Percentiles rank a stretch among this genome's conserved stretches.
phyloP scores from a whole-genome alignment of 208 protist genomes.

The Kentomonas sorsogonicus region DNA sequence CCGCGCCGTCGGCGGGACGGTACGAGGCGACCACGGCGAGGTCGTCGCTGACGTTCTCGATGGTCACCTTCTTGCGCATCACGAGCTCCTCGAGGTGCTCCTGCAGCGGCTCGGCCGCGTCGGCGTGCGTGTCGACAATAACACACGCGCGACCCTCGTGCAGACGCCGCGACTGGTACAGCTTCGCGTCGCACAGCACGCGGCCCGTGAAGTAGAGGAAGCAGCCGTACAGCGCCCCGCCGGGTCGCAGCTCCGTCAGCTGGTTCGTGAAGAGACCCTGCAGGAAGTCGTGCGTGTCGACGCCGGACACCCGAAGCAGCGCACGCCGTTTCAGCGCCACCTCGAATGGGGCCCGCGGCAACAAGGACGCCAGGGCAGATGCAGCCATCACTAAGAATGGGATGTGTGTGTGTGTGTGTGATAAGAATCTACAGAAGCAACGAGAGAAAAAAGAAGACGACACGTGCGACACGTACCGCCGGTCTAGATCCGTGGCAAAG shows the following conservation, averaged over 20 bases:
- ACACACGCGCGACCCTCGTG: conserved; percentile 34
- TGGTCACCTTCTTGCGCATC: conserved; percentile 69
- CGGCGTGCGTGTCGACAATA: conserved; percentile 58
- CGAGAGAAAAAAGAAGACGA: too few species aligned
- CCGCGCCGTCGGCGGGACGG: neutral
- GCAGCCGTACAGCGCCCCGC: conserved; percentile 67
- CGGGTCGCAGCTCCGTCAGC: conserved; percentile 40
- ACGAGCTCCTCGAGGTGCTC: conserved; percentile 73
- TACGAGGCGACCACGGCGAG: conserved; percentile 42
- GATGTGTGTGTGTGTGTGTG: too few species aligned
- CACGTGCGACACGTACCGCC: too few species aligned
- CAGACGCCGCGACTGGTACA: conserved; percentile 41
- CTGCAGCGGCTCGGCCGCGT: conserved; percentile 20
- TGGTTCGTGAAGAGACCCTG: conserved; percentile 84
- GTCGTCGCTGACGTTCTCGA: conserved; percentile 45
- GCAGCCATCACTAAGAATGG: too few species aligned
- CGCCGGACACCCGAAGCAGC: conserved; percentile 55
- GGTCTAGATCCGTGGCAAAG: too few species aligned
- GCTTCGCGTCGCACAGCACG: conserved; percentile 73
- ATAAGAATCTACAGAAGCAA: too few species aligned
- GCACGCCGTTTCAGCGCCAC: conserved; percentile 40
- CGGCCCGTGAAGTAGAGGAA: conserved; percentile 80
- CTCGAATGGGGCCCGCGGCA: conserved; percentile 15
- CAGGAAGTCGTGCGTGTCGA: conserved; percentile 57
- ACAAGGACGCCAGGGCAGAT: too few species aligned